Conservation (phyloP, 352 stramenopile genomes). For the Salisapilia sapeloensis region DNA sequence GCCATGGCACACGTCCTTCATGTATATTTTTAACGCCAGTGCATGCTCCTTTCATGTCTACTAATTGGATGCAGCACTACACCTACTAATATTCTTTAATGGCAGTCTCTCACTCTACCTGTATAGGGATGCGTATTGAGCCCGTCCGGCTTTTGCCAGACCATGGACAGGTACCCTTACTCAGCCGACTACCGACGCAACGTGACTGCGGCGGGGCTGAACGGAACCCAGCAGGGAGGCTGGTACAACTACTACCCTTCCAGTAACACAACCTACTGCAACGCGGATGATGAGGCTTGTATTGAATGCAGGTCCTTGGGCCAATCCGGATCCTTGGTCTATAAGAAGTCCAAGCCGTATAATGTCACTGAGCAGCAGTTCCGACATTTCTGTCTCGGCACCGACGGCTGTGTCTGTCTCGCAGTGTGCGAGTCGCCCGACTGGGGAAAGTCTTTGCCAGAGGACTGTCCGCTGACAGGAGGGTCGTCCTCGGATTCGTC, state of each 20-base stretch:
- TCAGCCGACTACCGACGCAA: conserved; percentile 41
- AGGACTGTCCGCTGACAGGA: conserved; percentile 16
- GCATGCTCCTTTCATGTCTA: not conserved
- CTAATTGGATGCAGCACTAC: not conserved
- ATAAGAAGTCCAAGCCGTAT: conserved; percentile 3
- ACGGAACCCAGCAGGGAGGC: conserved; percentile 10
- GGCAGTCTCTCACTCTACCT: not conserved
- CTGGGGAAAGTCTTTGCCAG: conserved; percentile 30
- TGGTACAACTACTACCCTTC: conserved; percentile 57
- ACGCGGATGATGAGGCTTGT: conserved; percentile 28
- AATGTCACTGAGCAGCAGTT: conserved; percentile 20
- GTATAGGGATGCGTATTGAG: conserved; percentile 29
- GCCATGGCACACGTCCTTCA: too few relatives aligned
- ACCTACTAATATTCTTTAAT: too few relatives aligned
- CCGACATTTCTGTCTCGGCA: conserved; percentile 34
- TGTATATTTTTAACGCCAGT: not conserved
- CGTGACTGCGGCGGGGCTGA: conserved; percentile 11
- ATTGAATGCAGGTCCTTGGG: too few relatives aligned
- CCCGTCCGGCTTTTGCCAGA: conserved; percentile 31
- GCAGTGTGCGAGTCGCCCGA: conserved; percentile 30
- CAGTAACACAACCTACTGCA: conserved; percentile 44
- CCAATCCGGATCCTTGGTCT: conserved; percentile 9
- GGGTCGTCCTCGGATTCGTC: conserved; percentile 5
- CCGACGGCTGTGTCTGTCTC: conserved; percentile 40
- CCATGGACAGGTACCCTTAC: conserved; percentile 27